Evolutionary conservation across 2,329 filamentous ascomycete genomes (phyloP), one percentile per base, ranked within the genome.

Genomic region (Sphaerulina vaccinii): DNA sequence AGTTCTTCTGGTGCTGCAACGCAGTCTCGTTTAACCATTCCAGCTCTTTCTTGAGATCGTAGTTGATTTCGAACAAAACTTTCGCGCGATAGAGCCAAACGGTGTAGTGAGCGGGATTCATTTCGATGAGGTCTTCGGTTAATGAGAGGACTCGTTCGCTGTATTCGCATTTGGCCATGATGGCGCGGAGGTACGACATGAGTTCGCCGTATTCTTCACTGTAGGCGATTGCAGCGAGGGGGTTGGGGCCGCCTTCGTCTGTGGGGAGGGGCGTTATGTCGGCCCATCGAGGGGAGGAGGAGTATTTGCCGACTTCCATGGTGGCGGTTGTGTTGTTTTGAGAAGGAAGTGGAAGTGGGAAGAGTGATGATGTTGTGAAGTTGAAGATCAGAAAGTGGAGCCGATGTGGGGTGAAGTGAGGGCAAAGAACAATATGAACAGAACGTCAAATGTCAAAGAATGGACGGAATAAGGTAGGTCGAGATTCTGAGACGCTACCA

Each of bases 31-130:
- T 95, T 45, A 99, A 78, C 90, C 92, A 99, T 37, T 76, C 74
- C 40, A 96, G 78, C 71, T 99, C 93, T 53, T 85, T 79, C 2
- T 76, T 72, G 38, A 93, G 75, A 49, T 84, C 75, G 41, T 85
- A 78, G 41, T 80, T 71, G 21, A 95, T 76, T 2, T 82, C 78
- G 58, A 86, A 80, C 42, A 97, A 73, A 47, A 86, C 87, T 65
- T 86, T 83, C 61, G 91, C 90, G 56, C 93, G 87, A 76, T 95
- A 99, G 18, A 97, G 83, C 93, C 93, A 99, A 56, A 97, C 92
- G 13, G 93, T 99, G 75, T 99, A 99, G 75, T 99, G 93, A 1
- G 93, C 91, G 13, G 93, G 88, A 71, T 99, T 99, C 80, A 96
- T 84, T 54, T 79, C 77, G 67, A 99, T 97, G 67, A 99, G 85